Conservation (phyloP, 2,329 filamentous ascomycete genomes). For the Raffaelea ambrosiae region DNA sequence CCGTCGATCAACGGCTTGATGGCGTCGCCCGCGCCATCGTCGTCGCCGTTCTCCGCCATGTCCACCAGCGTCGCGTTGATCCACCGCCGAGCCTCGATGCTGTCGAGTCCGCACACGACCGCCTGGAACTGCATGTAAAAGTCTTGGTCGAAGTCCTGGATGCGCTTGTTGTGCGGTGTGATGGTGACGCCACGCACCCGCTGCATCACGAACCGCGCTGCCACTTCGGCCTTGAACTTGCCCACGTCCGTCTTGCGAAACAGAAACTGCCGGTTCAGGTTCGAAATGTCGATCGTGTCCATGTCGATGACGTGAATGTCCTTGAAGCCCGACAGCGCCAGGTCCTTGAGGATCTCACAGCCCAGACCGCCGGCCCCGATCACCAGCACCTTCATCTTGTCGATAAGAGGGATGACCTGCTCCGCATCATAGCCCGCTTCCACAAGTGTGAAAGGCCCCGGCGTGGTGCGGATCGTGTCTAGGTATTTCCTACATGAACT, state of each 20-base stretch:
- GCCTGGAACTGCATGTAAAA: constrained; percentile 98
- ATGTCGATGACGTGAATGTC: constrained; percentile 99
- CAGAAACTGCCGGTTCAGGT: constrained; percentile 94
- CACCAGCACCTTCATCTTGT: constrained; percentile 68
- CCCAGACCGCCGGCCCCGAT: constrained; percentile 84
- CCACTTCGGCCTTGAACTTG: constrained; percentile 86
- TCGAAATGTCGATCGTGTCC: constrained; percentile 98
- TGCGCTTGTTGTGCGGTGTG: constrained; percentile 86
- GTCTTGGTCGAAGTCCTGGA: constrained; percentile 91
- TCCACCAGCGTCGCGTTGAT: constrained; percentile 91
- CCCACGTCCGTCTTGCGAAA: constrained; percentile 90
- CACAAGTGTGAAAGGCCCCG: constrained; percentile 63
- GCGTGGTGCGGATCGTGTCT: constrained; percentile 66
- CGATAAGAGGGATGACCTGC: constrained; percentile 45
- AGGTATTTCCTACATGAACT: constrained; percentile 90
- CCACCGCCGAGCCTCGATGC: constrained; percentile 95
- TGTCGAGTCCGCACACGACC: constrained; percentile 89
- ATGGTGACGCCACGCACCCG: constrained; percentile 87
- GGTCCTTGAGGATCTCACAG: constrained; percentile 93
- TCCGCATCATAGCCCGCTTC: constrained; percentile 52
- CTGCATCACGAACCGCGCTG: constrained; percentile 82
- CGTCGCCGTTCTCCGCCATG: constrained; percentile 67
- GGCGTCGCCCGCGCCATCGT: constrained; percentile 53
- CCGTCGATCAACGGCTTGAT: constrained; percentile 94
- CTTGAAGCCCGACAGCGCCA: constrained; percentile 91